A percentile compares a stretch with the other conserved stretches of the same genome.
Evolutionary conservation across 306 rosid genomes (phyloP).

Genomic region (Cucurbita ficifolia): DNA sequence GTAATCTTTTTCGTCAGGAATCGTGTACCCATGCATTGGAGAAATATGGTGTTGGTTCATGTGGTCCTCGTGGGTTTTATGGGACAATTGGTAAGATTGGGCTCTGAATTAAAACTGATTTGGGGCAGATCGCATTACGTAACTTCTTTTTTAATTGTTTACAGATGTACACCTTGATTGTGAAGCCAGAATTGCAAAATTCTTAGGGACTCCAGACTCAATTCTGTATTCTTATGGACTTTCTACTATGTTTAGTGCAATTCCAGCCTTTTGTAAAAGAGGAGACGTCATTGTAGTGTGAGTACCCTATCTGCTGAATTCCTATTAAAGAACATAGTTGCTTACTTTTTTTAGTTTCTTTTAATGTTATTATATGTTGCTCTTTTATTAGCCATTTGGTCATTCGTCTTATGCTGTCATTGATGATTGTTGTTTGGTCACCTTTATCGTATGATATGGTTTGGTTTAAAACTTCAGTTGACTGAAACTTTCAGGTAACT

Average conservation of each 20-base stretch:
- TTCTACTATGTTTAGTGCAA: slow-evolving; percentile 97
- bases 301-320: slow-evolving; percentile 19
- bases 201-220: slow-evolving; percentile 97
- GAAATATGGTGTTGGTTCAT: slow-evolving; percentile 98
- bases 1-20: slow-evolving; percentile 33
- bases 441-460: background rate
- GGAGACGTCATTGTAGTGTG: slow-evolving; percentile 93
- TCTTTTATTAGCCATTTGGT: background rate
- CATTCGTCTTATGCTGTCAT: background rate
- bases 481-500: background rate
- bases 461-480: background rate
- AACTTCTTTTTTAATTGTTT: slow-evolving; percentile 9
- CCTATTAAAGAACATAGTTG: background rate
- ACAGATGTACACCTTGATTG: slow-evolving; percentile 98
- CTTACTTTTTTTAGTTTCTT: background rate
- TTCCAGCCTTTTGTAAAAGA: slow-evolving; percentile 89
- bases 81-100: slow-evolving; percentile 73
- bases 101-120: slow-evolving; percentile 1
- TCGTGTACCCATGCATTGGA: slow-evolving; percentile 82
- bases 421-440: background rate
- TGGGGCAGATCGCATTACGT: background rate
- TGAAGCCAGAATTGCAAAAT: slow-evolving; percentile 89
- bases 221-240: slow-evolving; percentile 92
- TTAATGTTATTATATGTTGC: background rate
- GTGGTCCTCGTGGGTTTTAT: slow-evolving; percentile 99